phyloP scores from a whole-genome alignment of 73 alveolate species.

The Paramecium pentaurelia region DNA sequence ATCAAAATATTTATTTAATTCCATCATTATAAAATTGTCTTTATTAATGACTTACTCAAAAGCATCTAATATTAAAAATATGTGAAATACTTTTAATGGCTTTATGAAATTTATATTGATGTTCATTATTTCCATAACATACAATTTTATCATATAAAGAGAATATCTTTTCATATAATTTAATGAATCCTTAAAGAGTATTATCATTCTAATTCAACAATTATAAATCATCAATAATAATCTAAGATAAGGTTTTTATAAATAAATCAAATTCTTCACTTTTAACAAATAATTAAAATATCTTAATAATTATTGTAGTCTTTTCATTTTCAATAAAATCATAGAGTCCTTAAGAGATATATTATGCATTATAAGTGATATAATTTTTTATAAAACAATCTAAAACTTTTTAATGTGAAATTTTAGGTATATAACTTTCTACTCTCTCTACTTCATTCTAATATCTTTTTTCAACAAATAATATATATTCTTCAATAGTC shows the following conservation, averaged over 20 bases:
- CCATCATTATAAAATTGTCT: background rate
- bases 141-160: background rate
- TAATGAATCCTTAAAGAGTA: background rate
- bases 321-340: conserved; percentile 22
- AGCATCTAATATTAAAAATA: background rate
- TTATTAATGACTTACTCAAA: background rate
- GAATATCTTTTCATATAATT: background rate
- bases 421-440: background rate
- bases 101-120: background rate
- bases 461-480: background rate
- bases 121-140: background rate
- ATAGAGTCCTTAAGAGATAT: background rate
- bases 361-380: background rate
- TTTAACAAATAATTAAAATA: background rate
- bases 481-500: background rate
- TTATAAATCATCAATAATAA: background rate
- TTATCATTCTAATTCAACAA: background rate
- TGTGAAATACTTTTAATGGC: background rate
- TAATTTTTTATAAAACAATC: background rate
- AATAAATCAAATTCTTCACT: conserved; percentile 17
- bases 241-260: background rate
- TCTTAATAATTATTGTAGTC: background rate
- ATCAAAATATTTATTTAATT: conserved; percentile 25
- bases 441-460: background rate
- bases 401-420: background rate